phyloP scores from a whole-genome alignment of 306 rosid genomes.

The Fragaria vesca region DNA sequence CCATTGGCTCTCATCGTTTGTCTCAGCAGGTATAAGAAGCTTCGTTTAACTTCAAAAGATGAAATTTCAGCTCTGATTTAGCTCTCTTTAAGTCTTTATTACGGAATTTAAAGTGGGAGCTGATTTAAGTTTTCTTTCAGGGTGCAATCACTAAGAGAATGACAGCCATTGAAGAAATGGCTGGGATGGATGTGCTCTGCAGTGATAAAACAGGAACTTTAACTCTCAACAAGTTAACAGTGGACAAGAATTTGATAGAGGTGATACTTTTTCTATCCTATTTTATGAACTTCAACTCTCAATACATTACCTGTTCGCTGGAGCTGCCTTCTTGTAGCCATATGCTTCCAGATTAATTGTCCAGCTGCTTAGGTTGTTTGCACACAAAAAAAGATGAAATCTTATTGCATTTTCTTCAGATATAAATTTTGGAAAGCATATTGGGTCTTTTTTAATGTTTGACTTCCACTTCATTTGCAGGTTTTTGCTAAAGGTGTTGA shows the following conservation, averaged over 20 bases:
- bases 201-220: constrained; percentile 26
- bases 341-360: not conserved
- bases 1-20: constrained; percentile 21
- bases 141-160: constrained; percentile 22
- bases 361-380: not conserved
- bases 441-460: not conserved
- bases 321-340: not conserved
- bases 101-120: not conserved
- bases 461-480: not conserved
- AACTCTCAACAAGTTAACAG: constrained; percentile 25
- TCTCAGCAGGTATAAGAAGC: constrained; percentile 20
- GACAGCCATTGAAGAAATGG: constrained; percentile 26
- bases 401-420: not conserved
- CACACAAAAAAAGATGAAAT: not conserved
- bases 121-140: not conserved
- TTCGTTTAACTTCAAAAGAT: not conserved
- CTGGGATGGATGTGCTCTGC: constrained; percentile 26
- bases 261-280: constrained; percentile 5
- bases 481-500: constrained; percentile 25
- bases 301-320: not conserved
- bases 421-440: not conserved
- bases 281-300: not conserved
- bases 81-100: not conserved
- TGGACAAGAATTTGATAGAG: constrained; percentile 24
- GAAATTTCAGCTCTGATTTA: not conserved